Base-by-base conservation (phyloP, 1,284 basidiomycete genomes). In the Naganishia sp. region DNA sequence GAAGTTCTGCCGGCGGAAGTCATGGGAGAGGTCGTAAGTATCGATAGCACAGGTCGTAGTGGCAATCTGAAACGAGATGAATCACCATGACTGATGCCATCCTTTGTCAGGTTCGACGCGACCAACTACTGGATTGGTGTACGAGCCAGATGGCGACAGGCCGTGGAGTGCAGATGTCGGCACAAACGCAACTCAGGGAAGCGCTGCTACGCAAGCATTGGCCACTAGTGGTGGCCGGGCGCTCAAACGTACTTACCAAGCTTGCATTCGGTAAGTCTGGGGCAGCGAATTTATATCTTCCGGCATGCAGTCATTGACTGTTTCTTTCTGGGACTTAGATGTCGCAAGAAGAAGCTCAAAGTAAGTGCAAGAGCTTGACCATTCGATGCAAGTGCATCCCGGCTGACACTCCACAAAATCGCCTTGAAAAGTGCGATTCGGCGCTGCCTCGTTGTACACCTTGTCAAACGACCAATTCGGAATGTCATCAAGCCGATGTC, bases 321-420 rank as follows among this genome's bases (percentile, higher is more conserved):
- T n/a, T 43, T 15, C 54, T 18, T 9, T 6, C 10, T 35, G 10
- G 31, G 25, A 25, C 21, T 52, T 31, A 66, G 64, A 31, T 66
- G 64, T 51, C 64, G 64, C 46, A 66, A 56, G 55, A 66, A 66
- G 47, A 66, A 66, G 50, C 64, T 66, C 49, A 66, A 66, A 32
- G 64, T 66, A 42, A 50, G 56, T 28, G n/a, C 43, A 6, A 11
- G 35, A 39, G 35, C 35, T 4, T 39, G 3, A 39, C 10, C 35
- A 13, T 5, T 9, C 35, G 13, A 39, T 13, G 10, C 35, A 9
- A 10, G 4, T 28, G 28, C 13, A 6, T 23, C 18, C 17, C 1
- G 47, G 23, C 51, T 64, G 23, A 54, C 35, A 23, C 11, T 2
- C 23, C 13, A 45, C 56, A 23, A 45, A 45, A 23, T 17, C 56